Evolutionary conservation across 495 filamentous ascomycete species (phyloP).

Genomic region (Penicillium tannophilum): DNA sequence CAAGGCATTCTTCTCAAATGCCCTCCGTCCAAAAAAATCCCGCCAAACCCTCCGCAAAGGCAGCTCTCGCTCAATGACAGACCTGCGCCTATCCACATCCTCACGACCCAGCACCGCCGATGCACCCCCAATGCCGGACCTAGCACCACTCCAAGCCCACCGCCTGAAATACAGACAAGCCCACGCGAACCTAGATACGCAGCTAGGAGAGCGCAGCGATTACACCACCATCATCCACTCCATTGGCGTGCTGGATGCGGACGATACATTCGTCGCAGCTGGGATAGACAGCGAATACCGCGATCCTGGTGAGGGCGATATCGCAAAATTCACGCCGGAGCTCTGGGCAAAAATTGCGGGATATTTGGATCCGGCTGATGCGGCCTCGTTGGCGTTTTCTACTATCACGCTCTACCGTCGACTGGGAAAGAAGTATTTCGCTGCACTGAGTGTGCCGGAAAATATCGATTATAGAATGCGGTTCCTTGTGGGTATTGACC

Average conservation of each 20-base stretch:
- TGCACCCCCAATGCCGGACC: slow-evolving; percentile 38
- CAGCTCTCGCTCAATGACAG: slow-evolving; percentile 36
- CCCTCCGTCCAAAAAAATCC: slow-evolving; percentile 48
- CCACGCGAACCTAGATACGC: slow-evolving; percentile 40
- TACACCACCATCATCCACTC: slow-evolving; percentile 52
- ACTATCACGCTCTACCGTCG: slow-evolving; percentile 46
- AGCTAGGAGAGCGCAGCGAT: slow-evolving; percentile 52
- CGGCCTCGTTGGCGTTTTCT: slow-evolving; percentile 50
- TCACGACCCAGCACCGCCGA: slow-evolving; percentile 28
- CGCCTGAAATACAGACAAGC: slow-evolving; percentile 39
- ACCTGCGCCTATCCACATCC: slow-evolving; percentile 28
- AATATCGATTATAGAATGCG: slow-evolving; percentile 41
- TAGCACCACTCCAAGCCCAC: slow-evolving; percentile 43
- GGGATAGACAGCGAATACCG: slow-evolving; percentile 26
- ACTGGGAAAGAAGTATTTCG: slow-evolving; percentile 40
- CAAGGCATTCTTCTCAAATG: slow-evolving; percentile 37
- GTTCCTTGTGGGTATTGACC: slow-evolving; percentile 52
- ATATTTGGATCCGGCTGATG: slow-evolving; percentile 45
- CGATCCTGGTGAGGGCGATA: slow-evolving; percentile 43
- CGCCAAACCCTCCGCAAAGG: slow-evolving; percentile 49
- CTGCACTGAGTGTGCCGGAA: slow-evolving; percentile 35
- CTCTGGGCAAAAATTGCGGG: slow-evolving; percentile 47
- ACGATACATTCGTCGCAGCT: slow-evolving; percentile 26
- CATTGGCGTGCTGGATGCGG: slow-evolving; percentile 40
- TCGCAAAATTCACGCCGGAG: slow-evolving; percentile 44